Percentiles rank a stretch among this genome's conserved stretches.
Evolutionary conservation across 2,329 filamentous ascomycete species (phyloP).

Genomic region (Rhytidhysteron rufulum): DNA sequence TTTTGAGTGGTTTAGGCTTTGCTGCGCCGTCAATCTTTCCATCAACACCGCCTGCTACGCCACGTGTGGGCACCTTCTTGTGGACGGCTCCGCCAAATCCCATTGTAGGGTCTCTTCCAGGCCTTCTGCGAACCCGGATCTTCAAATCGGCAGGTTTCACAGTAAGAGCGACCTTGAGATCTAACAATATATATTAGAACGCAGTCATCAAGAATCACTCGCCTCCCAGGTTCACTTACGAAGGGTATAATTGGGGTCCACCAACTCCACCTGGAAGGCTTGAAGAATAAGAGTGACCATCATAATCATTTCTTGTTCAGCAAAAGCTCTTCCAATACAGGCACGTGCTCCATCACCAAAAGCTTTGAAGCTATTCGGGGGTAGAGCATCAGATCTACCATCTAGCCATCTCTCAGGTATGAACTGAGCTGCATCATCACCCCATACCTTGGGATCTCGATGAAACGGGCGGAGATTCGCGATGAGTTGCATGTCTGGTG

Average conservation of each 20-base stretch:
- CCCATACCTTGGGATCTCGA: conserved; percentile 13
- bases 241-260: conserved; percentile 35
- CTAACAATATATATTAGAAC: conserved; percentile 8
- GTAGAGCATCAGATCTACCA: conserved; percentile 11
- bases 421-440: conserved; percentile 14
- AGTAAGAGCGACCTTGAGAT: conserved; percentile 8
- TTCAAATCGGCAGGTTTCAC: not conserved
- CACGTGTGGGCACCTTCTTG: no score
- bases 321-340: conserved; percentile 20
- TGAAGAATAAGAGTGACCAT: conserved; percentile 35
- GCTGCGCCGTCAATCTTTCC: not conserved
- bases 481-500: conserved; percentile 12
- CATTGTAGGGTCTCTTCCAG: conserved; percentile 1
- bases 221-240: conserved; percentile 39
- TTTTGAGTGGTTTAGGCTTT: no score
- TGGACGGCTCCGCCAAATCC: no score
- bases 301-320: conserved; percentile 17
- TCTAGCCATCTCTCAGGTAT: conserved; percentile 18
- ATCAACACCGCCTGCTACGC: conserved; percentile 1
- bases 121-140: not conserved
- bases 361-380: not conserved
- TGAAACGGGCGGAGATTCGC: conserved; percentile 10
- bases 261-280: conserved; percentile 32
- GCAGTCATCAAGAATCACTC: conserved; percentile 28
- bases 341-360: conserved; percentile 19